Conservation (phyloP, 345 rosid species). For the Stellera chamaejasme region DNA sequence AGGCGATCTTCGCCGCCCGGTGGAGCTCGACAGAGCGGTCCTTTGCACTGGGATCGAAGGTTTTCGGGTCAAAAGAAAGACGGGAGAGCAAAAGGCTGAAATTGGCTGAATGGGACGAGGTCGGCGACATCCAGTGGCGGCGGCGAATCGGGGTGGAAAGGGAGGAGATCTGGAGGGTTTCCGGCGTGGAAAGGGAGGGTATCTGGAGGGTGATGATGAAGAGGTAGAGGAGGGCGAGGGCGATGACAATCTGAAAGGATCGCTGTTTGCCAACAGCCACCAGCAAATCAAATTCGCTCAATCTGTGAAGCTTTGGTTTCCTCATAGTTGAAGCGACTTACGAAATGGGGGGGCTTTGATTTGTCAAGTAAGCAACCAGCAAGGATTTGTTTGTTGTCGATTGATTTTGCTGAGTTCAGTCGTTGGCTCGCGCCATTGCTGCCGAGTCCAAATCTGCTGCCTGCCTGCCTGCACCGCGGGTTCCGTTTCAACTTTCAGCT, state of each 20-base stretch:
- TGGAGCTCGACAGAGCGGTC: slow-evolving; percentile 52
- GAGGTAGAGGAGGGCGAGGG: slow-evolving; percentile 42
- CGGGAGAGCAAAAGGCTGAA: slow-evolving; percentile 31
- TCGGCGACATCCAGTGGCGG: slow-evolving; percentile 22
- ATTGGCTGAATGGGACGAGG: slow-evolving; percentile 12
- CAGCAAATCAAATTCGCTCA: slow-evolving; percentile 32
- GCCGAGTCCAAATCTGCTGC: no score
- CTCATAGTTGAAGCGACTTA: no score
- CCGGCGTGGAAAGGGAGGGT: slow-evolving; percentile 65
- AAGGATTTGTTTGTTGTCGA: no score
- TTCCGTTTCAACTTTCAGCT: no score
- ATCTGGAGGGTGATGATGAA: slow-evolving; percentile 57
- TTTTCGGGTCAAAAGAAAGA: slow-evolving; percentile 41
- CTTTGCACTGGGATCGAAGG: slow-evolving; percentile 31
- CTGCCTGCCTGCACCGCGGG: no score
- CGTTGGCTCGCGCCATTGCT: no score
- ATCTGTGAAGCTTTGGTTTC: slow-evolving; percentile 15
- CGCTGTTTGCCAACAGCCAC: slow-evolving; percentile 38
- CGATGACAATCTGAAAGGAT: slow-evolving; percentile 55
- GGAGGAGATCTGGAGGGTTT: slow-evolving; percentile 63
- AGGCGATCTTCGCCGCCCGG: slow-evolving; percentile 54
- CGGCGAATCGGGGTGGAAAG: slow-evolving; percentile 72
- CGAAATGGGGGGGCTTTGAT: no score
- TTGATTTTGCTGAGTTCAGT: no score
- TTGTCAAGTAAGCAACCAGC: no score